Evolutionary conservation across 2,329 filamentous ascomycete genomes (phyloP).

Genomic region (Pseudogymnoascus sp.): DNA sequence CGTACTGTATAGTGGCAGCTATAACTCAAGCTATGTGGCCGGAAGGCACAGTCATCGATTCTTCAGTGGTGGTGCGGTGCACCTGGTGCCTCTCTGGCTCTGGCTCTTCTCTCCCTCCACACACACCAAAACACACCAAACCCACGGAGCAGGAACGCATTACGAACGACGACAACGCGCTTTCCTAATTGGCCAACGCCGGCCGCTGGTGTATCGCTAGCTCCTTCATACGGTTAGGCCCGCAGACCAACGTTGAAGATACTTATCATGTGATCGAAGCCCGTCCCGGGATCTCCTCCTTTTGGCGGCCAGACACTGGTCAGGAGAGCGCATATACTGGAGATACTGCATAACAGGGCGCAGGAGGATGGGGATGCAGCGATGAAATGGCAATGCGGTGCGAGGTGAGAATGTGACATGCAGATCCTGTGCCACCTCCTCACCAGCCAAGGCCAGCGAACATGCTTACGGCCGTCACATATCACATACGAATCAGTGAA

Average conservation of each 20-base stretch:
- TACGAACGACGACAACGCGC: background rate
- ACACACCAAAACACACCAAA: background rate
- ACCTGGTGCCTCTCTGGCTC: background rate
- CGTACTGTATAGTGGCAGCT: background rate
- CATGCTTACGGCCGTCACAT: background rate
- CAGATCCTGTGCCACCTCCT: background rate
- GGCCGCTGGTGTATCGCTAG: background rate
- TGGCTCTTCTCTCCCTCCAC: background rate
- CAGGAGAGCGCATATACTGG: background rate
- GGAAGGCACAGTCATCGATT: background rate
- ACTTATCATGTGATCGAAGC: background rate
- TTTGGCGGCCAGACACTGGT: background rate
- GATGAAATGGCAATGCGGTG: background rate
- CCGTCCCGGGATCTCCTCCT: background rate
- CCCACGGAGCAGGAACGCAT: background rate
- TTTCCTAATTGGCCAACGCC: background rate
- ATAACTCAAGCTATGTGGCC: background rate
- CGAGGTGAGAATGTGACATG: slow-evolving; percentile 1
- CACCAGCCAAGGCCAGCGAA: background rate
- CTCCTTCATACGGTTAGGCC: background rate
- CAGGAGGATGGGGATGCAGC: background rate
- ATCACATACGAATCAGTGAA: background rate
- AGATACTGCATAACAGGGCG: background rate
- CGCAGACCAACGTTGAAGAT: background rate
- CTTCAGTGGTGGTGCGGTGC: background rate